Percentiles rank a stretch among this genome's conserved stretches.
Evolutionary conservation across 2,329 filamentous ascomycete species (phyloP).

Genomic region (Penicillium sp.): DNA sequence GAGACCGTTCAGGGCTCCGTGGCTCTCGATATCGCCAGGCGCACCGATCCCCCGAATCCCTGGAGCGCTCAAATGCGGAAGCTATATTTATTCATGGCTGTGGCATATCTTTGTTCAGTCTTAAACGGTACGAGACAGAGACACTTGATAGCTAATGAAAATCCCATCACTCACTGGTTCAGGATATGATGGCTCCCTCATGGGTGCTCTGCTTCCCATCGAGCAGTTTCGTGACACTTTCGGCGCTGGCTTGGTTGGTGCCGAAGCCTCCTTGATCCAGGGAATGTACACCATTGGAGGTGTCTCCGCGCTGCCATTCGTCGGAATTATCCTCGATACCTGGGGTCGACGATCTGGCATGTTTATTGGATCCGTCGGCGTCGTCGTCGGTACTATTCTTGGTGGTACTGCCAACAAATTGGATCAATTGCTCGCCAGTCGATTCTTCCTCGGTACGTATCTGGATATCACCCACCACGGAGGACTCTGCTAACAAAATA

Average conservation of each 20-base stretch:
- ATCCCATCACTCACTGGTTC: not conserved
- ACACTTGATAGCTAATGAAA: not conserved
- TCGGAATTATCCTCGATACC: slow-evolving; percentile 46
- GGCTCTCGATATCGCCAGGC: slow-evolving; percentile 8
- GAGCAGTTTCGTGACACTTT: slow-evolving; percentile 7
- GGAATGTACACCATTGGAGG: slow-evolving; percentile 14
- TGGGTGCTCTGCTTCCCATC: slow-evolving; percentile 13
- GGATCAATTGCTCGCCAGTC: slow-evolving; percentile 53
- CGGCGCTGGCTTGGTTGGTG: slow-evolving; percentile 3
- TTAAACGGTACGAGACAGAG: slow-evolving; percentile 3
- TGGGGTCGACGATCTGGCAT: slow-evolving; percentile 48
- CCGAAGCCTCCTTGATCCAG: slow-evolving; percentile 8
- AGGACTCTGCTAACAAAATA: not conserved
- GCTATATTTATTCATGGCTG: slow-evolving; percentile 4
- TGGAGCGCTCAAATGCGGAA: slow-evolving; percentile 10
- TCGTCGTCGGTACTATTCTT: slow-evolving; percentile 42
- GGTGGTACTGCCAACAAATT: slow-evolving; percentile 45
- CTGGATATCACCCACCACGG: not conserved
- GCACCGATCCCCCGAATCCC: slow-evolving; percentile 6
- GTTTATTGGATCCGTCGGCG: slow-evolving; percentile 33
- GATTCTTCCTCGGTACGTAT: slow-evolving; percentile 48
- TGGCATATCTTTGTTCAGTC: slow-evolving; percentile 9
- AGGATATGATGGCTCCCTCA: slow-evolving; percentile 13
- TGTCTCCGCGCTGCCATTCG: slow-evolving; percentile 30
- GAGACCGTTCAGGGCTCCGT: slow-evolving; percentile 11